Percentiles rank a stretch among this genome's conserved stretches.
Evolutionary conservation across 345 rosid genomes (phyloP).

Genomic region (Citrus glauca): DNA sequence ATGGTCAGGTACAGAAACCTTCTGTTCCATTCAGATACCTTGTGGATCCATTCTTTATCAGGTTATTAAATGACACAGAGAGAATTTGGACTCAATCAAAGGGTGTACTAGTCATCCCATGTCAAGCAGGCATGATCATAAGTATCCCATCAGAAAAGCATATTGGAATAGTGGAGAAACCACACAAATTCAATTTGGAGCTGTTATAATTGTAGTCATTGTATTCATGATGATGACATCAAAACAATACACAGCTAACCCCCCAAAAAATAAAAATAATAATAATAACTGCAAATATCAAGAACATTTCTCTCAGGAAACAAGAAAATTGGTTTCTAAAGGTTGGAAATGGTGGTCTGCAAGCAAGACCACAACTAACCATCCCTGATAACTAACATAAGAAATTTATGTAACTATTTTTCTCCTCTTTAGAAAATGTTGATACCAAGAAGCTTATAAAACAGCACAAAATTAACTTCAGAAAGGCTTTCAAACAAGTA

Average conservation of each 20-base stretch:
- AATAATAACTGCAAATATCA: not conserved
- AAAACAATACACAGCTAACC: not conserved
- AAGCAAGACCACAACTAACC: not conserved
- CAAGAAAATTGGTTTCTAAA: not conserved
- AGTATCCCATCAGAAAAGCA: conserved; percentile 13
- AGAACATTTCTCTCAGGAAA: not conserved
- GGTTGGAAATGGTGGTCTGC: not conserved
- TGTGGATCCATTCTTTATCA: conserved; percentile 19
- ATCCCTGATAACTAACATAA: not conserved
- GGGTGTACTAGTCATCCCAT: conserved; percentile 25
- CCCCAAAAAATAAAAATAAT: not conserved
- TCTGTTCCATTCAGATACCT: conserved; percentile 18
- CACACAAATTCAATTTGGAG: not conserved
- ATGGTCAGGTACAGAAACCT: conserved; percentile 13
- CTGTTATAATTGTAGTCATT: not conserved
- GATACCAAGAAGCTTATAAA: not conserved
- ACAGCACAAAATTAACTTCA: not conserved
- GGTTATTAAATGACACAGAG: conserved; percentile 17
- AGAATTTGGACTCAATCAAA: conserved; percentile 23
- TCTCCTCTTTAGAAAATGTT: no score
- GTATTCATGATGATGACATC: not conserved
- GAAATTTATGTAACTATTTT: not conserved
- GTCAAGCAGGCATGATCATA: conserved; percentile 21
- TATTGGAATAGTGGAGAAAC: not conserved
- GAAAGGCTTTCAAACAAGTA: not conserved